phyloP scores from a whole-genome alignment of 2,329 filamentous ascomycete species.

The Davidsoniella virescens region DNA sequence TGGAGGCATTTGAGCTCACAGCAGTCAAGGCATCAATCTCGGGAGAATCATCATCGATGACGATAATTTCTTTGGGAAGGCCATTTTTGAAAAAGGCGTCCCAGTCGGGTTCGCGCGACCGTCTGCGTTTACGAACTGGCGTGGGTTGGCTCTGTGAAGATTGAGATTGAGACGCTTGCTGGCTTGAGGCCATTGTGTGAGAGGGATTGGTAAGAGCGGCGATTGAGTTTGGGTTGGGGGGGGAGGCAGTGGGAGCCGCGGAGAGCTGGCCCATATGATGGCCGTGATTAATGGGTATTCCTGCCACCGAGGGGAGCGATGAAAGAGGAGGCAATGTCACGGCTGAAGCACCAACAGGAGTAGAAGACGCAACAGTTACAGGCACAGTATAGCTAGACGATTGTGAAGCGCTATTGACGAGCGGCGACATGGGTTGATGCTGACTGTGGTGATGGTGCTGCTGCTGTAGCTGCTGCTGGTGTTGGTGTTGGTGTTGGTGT shows the following conservation, averaged over 20 bases:
- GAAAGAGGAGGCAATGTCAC: slow-evolving; percentile 21
- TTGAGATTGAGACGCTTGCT: slow-evolving; percentile 18
- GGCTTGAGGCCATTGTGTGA: slow-evolving; percentile 10
- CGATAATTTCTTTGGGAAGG: slow-evolving; percentile 68
- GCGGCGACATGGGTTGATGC: slow-evolving; percentile 2
- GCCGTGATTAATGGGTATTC: slow-evolving; percentile 7
- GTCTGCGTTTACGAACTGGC: slow-evolving; percentile 31
- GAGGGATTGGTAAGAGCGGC: slow-evolving; percentile 2
- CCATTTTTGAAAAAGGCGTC: slow-evolving; percentile 69
- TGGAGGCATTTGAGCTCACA: slow-evolving; percentile 15
- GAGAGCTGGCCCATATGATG: slow-evolving; percentile 7
- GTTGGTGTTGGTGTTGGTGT: slow-evolving; percentile 23
- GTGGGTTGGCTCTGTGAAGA: slow-evolving; percentile 10
- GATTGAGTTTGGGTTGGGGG: slow-evolving; percentile 7
- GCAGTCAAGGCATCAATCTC: slow-evolving; percentile 28
- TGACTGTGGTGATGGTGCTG: slow-evolving; percentile 10
- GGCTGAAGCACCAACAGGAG: slow-evolving; percentile 22
- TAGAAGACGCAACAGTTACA: slow-evolving; percentile 17
- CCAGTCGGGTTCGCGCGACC: slow-evolving; percentile 58
- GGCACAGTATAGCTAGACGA: slow-evolving; percentile 4
- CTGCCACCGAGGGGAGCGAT: slow-evolving; percentile 14
- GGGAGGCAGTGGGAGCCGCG: slow-evolving; percentile 3
- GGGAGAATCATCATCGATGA: slow-evolving; percentile 63
- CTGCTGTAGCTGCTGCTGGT: slow-evolving; percentile 23
- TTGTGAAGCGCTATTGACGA: not conserved